These are phyloP conservation scores for Hypoxylon intermedium DNA, from an alignment of 495 filamentous ascomycete genomes.

Conservation along the genomic window DNA sequence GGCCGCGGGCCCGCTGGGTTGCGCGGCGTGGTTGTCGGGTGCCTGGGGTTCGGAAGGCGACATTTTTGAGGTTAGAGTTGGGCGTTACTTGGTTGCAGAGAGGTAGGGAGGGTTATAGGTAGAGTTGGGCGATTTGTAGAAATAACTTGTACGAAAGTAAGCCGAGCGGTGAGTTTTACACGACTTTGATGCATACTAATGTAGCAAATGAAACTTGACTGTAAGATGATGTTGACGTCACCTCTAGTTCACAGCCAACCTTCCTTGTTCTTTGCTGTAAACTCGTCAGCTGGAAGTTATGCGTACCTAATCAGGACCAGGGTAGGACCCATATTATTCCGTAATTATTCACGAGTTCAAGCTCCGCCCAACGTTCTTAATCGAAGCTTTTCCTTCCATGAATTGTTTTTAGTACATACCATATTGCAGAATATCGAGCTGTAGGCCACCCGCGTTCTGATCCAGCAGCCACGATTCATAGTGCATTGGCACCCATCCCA, in stretches of 20 bases:
- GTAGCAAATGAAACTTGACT: not conserved
- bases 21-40: slow-evolving; percentile 13
- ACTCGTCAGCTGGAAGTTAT: not conserved
- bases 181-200: slow-evolving; percentile 8
- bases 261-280: not conserved
- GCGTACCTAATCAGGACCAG: too few relatives aligned
- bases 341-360: too few relatives aligned
- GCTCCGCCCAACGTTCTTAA: too few relatives aligned
- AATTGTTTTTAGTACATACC: too few relatives aligned
- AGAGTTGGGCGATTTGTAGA: not conserved
- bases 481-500: too few relatives aligned
- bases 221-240: slow-evolving; percentile 14
- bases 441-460: too few relatives aligned
- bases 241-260: not conserved
- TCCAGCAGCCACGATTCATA: too few relatives aligned
- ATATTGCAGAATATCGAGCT: too few relatives aligned
- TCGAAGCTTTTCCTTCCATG: too few relatives aligned
- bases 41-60: slow-evolving; percentile 19
- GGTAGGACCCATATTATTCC: too few relatives aligned
- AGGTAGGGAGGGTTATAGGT: slow-evolving; percentile 10
- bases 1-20: slow-evolving; percentile 6
- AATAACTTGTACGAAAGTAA: too few relatives aligned
- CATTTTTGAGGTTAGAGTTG: slow-evolving; percentile 14
- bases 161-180: not conserved
- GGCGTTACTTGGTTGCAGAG: not conserved